Base-by-base conservation (phyloP, 2,329 filamentous ascomycete genomes). In the Epichloe festucae region DNA sequence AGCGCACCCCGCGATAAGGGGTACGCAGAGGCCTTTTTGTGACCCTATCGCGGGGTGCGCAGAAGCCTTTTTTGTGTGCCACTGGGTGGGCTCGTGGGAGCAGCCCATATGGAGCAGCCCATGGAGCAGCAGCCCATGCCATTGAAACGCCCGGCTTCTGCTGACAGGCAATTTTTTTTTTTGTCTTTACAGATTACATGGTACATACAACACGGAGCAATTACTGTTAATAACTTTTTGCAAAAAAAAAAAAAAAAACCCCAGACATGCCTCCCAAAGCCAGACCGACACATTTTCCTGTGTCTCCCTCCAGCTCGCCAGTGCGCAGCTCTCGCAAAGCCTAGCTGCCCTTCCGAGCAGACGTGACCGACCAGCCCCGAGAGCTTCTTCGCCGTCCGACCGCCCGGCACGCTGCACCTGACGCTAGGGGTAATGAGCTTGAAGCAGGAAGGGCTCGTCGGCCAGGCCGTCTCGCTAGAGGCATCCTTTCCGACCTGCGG, bases 371-470 rank as follows among this genome's bases (percentile, higher is more conserved):
- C 71, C 1, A 67, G 64, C 52, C 58, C 68, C 49, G 60, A 67
- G 52, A 65, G 70, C 56, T 67, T 70, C 17, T 17, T 17, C 54
- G 71, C 72, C 5, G 69, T 91, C 48, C 74, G 89, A 31, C 89
- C 89, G 0, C 68, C 87, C 0, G 87, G 87, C 0, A 89, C 89
- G 1, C 67, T 96, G 46, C 91, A 97, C 67, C 71, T 95, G 3
- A 96, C 90, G 0, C 73, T 96, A 0, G 90, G 89, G 0, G 86
- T 94, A 1, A 90, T 96, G 85, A 84, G 78, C 56, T 75, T 95
- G 10, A 67, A 73, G 3, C 73, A 70, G 2, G 66, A 72, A 3
- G 72, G 76, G 4, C 56, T 78, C 6, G 67, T 68, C 3, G 8
- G 27, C 27, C 65, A 59, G 40, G 75, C 76, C 2, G 60, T 68